Evolutionary conservation across 1,284 basidiomycete species (phyloP), one percentile per base, ranked within the genome.

Genomic region (Trametes sp.): DNA sequence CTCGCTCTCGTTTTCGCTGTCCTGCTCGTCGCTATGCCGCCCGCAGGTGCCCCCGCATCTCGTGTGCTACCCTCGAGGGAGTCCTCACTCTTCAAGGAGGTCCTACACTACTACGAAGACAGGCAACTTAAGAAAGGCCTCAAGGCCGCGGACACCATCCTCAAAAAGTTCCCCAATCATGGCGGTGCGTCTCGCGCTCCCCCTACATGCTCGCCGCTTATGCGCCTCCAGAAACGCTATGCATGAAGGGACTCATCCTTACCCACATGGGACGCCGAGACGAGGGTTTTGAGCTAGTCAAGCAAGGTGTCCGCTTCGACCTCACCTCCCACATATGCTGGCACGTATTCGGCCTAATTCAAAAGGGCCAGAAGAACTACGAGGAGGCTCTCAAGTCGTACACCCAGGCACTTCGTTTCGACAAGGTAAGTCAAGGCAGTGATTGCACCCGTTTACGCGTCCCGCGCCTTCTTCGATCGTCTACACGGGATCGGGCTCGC

Each of bases 331-430:
- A 99, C 75, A 98, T 99, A 73, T 93, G 92, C 73, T 99, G 98
- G 97, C 98, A 99, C 76, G 96, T 99, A 64, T 93, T 96, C 72
- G 98, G 96, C 48, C 89, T 98, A 71, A 87, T 97, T 35, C 92
- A 95, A 74, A 94, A 96, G 77, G 91, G 90, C 46, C 93, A 96
- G 76, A 94, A 90, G 76, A 95, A 96, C 73, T 96, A 95, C 70
- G 90, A 93, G 70, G 93, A 94, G 73, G 93, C 94, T 1, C 83
- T 96, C 73, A 94, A 94, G 73, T 94, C 93, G 33, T 93, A 93
- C 73, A 86, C 82, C 3, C 87, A 89, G 74, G 98, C 95, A 4
- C 80, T 96, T 65, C 85, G 87, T 67, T 94, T 94, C 72, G 97
- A 98, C 81, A 92, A 92, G 77, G 95, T 95, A 70, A 73, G 86